Percentiles rank a stretch among this genome's conserved stretches.
Evolutionary conservation across 2,329 filamentous ascomycete species (phyloP).

Genomic region (Ophiosphaerella narmari): DNA sequence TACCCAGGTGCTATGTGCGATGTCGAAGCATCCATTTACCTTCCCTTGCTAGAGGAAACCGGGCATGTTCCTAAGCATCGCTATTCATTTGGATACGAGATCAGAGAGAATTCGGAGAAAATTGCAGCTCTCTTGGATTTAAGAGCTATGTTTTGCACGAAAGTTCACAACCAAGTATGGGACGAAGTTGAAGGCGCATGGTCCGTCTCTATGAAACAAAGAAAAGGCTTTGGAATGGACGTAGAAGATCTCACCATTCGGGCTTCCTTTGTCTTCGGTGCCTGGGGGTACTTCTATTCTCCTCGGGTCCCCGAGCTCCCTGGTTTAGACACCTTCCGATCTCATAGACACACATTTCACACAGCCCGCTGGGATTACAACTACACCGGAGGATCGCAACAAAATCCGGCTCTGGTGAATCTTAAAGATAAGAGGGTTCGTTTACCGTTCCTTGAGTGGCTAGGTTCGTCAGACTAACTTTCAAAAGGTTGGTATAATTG

Average conservation of each 20-base stretch:
- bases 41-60: conserved; percentile 65
- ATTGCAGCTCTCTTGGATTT: conserved; percentile 46
- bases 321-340: conserved; percentile 44
- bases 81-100: conserved; percentile 52
- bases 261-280: conserved; percentile 47
- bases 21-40: conserved; percentile 63
- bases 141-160: conserved; percentile 36
- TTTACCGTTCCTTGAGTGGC: neutral
- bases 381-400: conserved; percentile 46
- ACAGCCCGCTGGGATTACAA: conserved; percentile 52
- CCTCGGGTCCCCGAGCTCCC: conserved; percentile 49
- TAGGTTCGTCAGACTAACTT: neutral
- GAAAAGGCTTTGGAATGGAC: neutral
- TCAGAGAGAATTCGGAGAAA: conserved; percentile 48
- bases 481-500: conserved; percentile 41
- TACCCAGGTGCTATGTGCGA: conserved; percentile 60
- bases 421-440: conserved; percentile 40
- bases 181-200: conserved; percentile 13
- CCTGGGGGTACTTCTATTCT: neutral
- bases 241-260: conserved; percentile 11
- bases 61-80: conserved; percentile 59
- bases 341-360: conserved; percentile 41
- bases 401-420: conserved; percentile 25
- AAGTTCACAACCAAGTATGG: conserved; percentile 23
- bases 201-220: conserved; percentile 16